phyloP scores from a whole-genome alignment of 1,284 basidiomycete species.

The Apiotrichum veenhuisii region DNA sequence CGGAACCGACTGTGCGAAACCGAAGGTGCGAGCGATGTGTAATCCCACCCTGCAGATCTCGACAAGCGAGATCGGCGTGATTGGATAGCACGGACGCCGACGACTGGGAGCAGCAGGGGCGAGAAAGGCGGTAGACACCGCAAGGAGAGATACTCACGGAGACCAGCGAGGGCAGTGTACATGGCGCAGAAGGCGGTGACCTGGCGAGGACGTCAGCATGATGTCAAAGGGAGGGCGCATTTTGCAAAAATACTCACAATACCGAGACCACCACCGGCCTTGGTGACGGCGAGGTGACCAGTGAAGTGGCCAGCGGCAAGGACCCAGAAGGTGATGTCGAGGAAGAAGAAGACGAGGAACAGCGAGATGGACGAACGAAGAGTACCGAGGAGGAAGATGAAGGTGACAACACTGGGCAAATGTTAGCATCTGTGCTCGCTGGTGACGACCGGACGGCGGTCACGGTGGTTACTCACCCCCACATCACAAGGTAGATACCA shows the following conservation, averaged over 20 bases:
- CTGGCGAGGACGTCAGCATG: constrained; percentile 17
- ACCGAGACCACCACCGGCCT: constrained; percentile 72
- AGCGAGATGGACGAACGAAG: constrained; percentile 18
- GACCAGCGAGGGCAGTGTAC: constrained; percentile 54
- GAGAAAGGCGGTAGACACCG: not conserved
- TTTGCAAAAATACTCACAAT: constrained; percentile 34
- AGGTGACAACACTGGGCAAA: constrained; percentile 50
- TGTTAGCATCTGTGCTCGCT: constrained; percentile 2
- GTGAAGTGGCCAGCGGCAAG: constrained; percentile 47
- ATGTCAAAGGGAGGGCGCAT: not conserved
- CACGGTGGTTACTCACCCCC: constrained; percentile 29
- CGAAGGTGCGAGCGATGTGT: too few relatives aligned
- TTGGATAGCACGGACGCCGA: too few relatives aligned
- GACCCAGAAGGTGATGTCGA: constrained; percentile 57
- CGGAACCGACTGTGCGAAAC: too few relatives aligned
- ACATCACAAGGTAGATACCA: constrained; percentile 51
- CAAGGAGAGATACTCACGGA: constrained; percentile 32
- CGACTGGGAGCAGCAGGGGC: constrained; percentile 43
- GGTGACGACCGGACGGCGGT: not conserved
- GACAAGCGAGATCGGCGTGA: too few relatives aligned
- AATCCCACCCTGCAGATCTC: too few relatives aligned
- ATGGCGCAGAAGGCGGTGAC: constrained; percentile 38
- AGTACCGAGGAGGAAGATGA: constrained; percentile 59
- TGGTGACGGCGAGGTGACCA: constrained; percentile 40
- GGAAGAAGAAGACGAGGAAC: constrained; percentile 62